Percentiles rank a stretch among this genome's conserved stretches.
phyloP scores from a whole-genome alignment of 768 basidiomycete genomes.

The Suillus occidentalis region DNA sequence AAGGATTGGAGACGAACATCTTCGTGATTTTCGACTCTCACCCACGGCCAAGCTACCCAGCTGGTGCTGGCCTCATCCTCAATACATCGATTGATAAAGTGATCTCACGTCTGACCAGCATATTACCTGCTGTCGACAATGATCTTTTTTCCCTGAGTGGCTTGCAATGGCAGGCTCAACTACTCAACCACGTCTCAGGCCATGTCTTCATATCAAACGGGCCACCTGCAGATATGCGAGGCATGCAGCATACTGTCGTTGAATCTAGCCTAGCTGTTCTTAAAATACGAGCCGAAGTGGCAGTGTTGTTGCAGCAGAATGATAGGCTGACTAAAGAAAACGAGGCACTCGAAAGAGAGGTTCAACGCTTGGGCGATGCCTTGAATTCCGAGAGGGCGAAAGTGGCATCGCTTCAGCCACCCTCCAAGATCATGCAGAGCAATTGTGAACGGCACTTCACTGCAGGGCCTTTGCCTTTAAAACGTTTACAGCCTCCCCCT shows the following conservation, averaged over 20 bases:
- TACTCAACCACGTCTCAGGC: constrained; percentile 59
- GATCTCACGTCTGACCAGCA: constrained; percentile 43
- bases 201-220: constrained; percentile 48
- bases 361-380: constrained; percentile 14
- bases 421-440: neutral
- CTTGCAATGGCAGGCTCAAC: constrained; percentile 65
- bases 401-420: neutral
- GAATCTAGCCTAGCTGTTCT: constrained; percentile 54
- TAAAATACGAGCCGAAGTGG: constrained; percentile 39
- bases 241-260: constrained; percentile 38
- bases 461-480: neutral
- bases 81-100: constrained; percentile 45
- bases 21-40: constrained; percentile 72
- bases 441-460: neutral
- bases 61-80: constrained; percentile 60
- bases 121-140: constrained; percentile 49
- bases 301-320: constrained; percentile 37
- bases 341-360: constrained; percentile 27
- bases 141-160: constrained; percentile 40
- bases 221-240: constrained; percentile 15
- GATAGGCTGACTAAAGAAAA: constrained; percentile 24
- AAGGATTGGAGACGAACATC: constrained; percentile 25
- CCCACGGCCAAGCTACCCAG: constrained; percentile 55
- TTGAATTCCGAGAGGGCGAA: constrained; percentile 16
- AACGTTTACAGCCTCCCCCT: constrained; percentile 5